Evolutionary conservation across 257 asterid genomes (phyloP).

Genomic region (Primulina tabacum): DNA sequence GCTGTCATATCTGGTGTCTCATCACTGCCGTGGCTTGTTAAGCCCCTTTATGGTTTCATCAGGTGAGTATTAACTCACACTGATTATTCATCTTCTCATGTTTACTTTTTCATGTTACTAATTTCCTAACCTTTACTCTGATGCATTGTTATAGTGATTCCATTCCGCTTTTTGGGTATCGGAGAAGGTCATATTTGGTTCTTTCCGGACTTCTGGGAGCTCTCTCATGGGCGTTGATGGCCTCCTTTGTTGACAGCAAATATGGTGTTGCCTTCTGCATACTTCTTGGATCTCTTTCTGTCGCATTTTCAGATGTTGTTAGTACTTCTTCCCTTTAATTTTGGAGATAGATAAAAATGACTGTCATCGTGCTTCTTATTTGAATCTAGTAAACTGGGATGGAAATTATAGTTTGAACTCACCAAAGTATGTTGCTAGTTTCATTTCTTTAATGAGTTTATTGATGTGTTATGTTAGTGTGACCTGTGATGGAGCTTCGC

Average conservation of each 20-base stretch:
- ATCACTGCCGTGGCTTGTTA: conserved; percentile 90
- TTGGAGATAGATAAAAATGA: not conserved
- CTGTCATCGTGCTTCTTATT: conserved; percentile 2
- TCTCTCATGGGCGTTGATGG: conserved; percentile 94
- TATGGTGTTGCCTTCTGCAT: conserved; percentile 90
- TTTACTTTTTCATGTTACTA: not conserved
- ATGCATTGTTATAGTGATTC: conserved; percentile 59
- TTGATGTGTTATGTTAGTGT: not conserved
- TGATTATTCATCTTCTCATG: conserved; percentile 21
- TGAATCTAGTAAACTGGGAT: not conserved
- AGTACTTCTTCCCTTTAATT: conserved; percentile 36
- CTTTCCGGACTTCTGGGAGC: conserved; percentile 95
- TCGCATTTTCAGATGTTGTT: conserved; percentile 97
- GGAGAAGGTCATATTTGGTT: conserved; percentile 94
- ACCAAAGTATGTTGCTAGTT: conserved; percentile 2
- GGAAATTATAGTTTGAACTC: not conserved
- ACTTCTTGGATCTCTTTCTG: conserved; percentile 92
- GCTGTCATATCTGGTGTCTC: conserved; percentile 89
- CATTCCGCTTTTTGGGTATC: conserved; percentile 89
- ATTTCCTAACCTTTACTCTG: conserved; percentile 9
- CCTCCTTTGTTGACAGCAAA: conserved; percentile 80
- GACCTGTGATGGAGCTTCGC: no score
- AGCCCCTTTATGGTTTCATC: conserved; percentile 95
- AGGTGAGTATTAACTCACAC: conserved; percentile 45
- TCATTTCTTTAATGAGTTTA: not conserved